Base-by-base conservation (phyloP, 2,329 filamentous ascomycete genomes). In the Chaetomiaceae sp. region DNA sequence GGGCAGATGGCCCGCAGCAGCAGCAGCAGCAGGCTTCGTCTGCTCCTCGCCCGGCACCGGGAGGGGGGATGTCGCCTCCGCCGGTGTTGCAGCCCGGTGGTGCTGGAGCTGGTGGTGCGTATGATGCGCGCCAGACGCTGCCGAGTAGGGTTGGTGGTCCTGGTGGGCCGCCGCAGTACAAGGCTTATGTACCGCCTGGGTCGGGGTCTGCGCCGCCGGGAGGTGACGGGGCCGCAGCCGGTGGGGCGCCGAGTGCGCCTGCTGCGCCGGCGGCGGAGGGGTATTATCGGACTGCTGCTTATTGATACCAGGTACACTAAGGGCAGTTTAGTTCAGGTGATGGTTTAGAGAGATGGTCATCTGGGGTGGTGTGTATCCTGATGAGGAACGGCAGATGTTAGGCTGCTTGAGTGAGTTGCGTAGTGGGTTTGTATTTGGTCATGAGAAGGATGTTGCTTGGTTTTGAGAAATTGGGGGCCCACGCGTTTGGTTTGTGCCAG, bases 121-220 rank as follows among this genome's bases (percentile, higher is more conserved):
- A 74, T 54, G 77, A 83, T 61, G 69, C 77, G 6, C 70, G 79
- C 20, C 74, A 81, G 51, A 69, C 71, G 6, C 64, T 81, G 27
- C 78, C 78, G 4, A 80, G 76, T 39, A 47, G 62, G 44, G 19
- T 47, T 17, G 42, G 31, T 22, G 54, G 38, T 2, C 22, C 25
- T 31, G 25, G 42, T 12, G 29, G 42, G 12, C 40, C 33, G 61
- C 72, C 72, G 36, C 80, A 82, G 65, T 85, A 84, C 61, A 84
- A 80, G 65, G 77, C 83, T 0, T 86, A 86, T 54, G 75, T 78
- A 3, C 80, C 80, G 3, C 77, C 63, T 8, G 53, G 59, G 2
- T 37, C 39, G 23, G 27, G 27, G 27, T 38, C 46, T 73, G 54
- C 55, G 51, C 59, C 56, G 36, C 74, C 75, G 2, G 42, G 38